Evolutionary conservation across 306 rosid species (phyloP).

Genomic region (Lupinus albus): DNA sequence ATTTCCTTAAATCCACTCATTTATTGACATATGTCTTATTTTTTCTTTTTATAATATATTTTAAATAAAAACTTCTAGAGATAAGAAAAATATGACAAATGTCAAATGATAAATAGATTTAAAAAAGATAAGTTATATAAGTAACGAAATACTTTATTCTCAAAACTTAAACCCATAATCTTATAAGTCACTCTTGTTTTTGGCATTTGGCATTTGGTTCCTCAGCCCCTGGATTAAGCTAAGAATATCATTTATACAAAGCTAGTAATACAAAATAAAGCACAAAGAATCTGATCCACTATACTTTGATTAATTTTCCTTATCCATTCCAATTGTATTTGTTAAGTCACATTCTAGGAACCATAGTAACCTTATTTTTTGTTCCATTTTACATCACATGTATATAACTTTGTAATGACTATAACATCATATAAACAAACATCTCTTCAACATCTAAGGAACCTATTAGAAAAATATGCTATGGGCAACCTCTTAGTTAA

Average conservation of each 20-base stretch:
- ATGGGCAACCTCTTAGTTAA: constrained; percentile 52
- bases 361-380: not conserved
- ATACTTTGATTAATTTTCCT: not conserved
- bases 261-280: not conserved
- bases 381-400: not conserved
- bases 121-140: too few species aligned
- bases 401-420: not conserved
- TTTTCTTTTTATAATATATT: too few species aligned
- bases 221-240: not conserved
- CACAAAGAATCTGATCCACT: not conserved
- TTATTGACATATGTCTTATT: too few species aligned
- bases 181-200: not conserved
- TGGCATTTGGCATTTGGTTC: not conserved
- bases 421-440: too few species aligned
- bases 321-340: not conserved
- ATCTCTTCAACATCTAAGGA: not conserved
- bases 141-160: too few species aligned
- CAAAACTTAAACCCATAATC: not conserved
- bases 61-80: too few species aligned
- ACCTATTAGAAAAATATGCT: constrained; percentile 42
- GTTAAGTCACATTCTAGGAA: not conserved
- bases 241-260: not conserved
- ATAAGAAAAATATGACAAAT: too few species aligned
- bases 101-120: too few species aligned
- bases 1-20: too few species aligned